phyloP scores from a whole-genome alignment of 169 alveolate genomes.

The Cryptosporidium tyzzeri region DNA sequence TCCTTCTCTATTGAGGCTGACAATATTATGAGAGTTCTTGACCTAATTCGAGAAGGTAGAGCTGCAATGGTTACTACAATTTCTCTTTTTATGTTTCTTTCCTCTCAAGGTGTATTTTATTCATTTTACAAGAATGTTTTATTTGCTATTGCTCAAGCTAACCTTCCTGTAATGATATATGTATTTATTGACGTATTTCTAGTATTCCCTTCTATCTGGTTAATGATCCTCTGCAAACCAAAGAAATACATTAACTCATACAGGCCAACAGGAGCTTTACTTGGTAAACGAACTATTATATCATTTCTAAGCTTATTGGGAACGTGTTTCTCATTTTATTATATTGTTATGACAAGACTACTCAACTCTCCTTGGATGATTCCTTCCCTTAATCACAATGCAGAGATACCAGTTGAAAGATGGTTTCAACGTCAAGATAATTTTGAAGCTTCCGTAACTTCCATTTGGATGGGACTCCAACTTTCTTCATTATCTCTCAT shows the following conservation, averaged over 20 bases:
- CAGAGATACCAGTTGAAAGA: slow-evolving; percentile 48
- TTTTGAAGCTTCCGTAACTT: slow-evolving; percentile 67
- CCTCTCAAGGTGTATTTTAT: slow-evolving; percentile 48
- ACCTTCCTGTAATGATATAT: slow-evolving; percentile 62
- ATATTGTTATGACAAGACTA: slow-evolving; percentile 25
- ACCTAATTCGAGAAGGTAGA: slow-evolving; percentile 63
- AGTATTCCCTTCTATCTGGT: slow-evolving; percentile 53
- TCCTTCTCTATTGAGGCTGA: slow-evolving; percentile 63
- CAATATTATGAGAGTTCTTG: slow-evolving; percentile 32
- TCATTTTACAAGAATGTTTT: slow-evolving; percentile 51
- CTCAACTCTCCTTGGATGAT: slow-evolving; percentile 40
- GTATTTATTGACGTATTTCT: slow-evolving; percentile 40
- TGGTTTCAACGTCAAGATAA: slow-evolving; percentile 71
- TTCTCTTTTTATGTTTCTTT: slow-evolving; percentile 44
- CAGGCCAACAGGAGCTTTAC: slow-evolving; percentile 48
- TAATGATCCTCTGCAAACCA: slow-evolving; percentile 58
- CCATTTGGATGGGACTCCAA: slow-evolving; percentile 69
- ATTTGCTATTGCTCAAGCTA: slow-evolving; percentile 68
- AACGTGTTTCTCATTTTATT: slow-evolving; percentile 30
- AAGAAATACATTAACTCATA: slow-evolving; percentile 5
- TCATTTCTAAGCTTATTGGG: slow-evolving; percentile 41
- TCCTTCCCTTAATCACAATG: slow-evolving; percentile 25
- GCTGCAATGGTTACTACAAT: slow-evolving; percentile 65
- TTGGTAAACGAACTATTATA: slow-evolving; percentile 26
- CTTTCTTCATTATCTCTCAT: slow-evolving; percentile 43